Percentiles rank a stretch among this genome's conserved stretches.
phyloP scores from a whole-genome alignment of 208 protist species.

The Lotmaria passim region DNA sequence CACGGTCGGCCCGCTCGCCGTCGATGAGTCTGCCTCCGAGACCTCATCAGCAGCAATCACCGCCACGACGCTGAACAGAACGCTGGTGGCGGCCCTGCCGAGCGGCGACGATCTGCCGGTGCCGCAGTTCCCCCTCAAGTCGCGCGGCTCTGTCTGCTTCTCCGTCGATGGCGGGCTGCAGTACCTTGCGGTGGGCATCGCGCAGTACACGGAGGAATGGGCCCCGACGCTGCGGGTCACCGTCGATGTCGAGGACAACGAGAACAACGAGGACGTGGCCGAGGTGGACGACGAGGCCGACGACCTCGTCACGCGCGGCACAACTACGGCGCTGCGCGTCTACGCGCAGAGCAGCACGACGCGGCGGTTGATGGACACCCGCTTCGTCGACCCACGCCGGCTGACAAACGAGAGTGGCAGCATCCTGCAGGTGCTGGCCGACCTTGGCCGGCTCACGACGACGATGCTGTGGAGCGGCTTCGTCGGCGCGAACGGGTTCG shows the following conservation, averaged over 20 bases:
- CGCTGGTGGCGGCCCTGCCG: slow-evolving; percentile 48
- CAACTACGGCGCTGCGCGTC: slow-evolving; percentile 32
- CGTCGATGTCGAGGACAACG: slow-evolving; percentile 24
- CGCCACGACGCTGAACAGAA: slow-evolving; percentile 14
- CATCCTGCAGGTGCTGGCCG: slow-evolving; percentile 21
- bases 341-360: slow-evolving; percentile 59
- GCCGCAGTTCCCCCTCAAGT: slow-evolving; percentile 41
- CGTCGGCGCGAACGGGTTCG: slow-evolving; percentile 49
- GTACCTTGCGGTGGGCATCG: slow-evolving; percentile 64
- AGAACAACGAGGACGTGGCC: slow-evolving; percentile 27
- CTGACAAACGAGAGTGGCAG: not conserved
- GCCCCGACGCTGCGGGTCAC: slow-evolving; percentile 60
- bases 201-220: slow-evolving; percentile 66
- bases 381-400: slow-evolving; percentile 35
- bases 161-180: slow-evolving; percentile 72
- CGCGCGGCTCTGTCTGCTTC: slow-evolving; percentile 60
- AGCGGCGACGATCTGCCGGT: slow-evolving; percentile 11
- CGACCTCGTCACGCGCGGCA: slow-evolving; percentile 6
- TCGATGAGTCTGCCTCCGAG: slow-evolving; percentile 11
- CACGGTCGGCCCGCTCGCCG: slow-evolving; percentile 14
- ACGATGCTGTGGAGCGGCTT: slow-evolving; percentile 75
- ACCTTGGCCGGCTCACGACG: slow-evolving; percentile 45
- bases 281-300: slow-evolving; percentile 12
- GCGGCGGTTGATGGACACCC: slow-evolving; percentile 50
- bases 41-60: slow-evolving; percentile 1